Base-by-base conservation (phyloP, 768 basidiomycete genomes). In the Calocera viscosa region DNA sequence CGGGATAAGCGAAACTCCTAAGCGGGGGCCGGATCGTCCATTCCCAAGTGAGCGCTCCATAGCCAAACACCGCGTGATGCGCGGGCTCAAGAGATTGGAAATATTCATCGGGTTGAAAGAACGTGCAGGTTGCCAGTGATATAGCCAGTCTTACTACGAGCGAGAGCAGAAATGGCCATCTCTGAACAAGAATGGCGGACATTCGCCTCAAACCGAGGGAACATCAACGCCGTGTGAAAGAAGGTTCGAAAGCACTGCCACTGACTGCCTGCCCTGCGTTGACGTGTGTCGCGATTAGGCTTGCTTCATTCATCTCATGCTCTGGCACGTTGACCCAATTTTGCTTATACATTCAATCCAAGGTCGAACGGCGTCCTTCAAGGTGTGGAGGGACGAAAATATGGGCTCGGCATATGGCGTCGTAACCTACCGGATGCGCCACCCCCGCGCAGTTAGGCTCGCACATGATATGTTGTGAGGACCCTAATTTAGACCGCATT, bases 41-140 rank as follows among this genome's bases (percentile, higher is more conserved):
- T 79, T 99, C 96, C 96, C 96, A 99, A 26, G 94, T 97, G 43
- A 93, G 79, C 70, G 87, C 82, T 1, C 94, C 95, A 76, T 92
- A 92, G 53, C 94, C 93, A 74, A 91, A 98, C 64, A 96, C 91
- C 47, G 86, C 77, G 66, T 81, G 81, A 75, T 98, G 90, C 0
- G 96, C 96, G 53, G 91, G 89, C 74, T 99, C 96, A 49, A 98
- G 82, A 5, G 93, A 84, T 74, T 99, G 96, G 72, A 89, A 97
- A 76, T 90, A 95, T 76, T 98, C 96, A 76, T 99, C 96, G 10
- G 96, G 94, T 75, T 97, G 94, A 75, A 98, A 98, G 78, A 89
- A 90, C 2, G 94, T 91, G 65, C 82, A 81, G 0, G 91, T 94
- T 41, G 78, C 76, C 34, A 94, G 73, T 0, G 91, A 87, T 53